Conservation (phyloP, 176 grass and related monocot species). For the Metroxylon sagu region DNA sequence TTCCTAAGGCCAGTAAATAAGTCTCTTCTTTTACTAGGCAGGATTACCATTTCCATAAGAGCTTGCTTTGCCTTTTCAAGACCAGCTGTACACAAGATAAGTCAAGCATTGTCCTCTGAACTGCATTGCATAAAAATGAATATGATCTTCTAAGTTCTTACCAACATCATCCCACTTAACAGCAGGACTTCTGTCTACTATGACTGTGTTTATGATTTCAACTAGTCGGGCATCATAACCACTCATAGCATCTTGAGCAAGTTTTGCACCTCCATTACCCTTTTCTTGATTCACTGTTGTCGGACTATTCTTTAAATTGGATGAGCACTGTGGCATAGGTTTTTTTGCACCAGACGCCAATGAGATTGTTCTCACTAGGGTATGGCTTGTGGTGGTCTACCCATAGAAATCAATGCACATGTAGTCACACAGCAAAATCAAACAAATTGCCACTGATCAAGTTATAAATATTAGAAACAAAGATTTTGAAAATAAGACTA, state of each 20-base stretch:
- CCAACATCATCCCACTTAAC: slow-evolving; percentile 95
- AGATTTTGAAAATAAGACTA: too few species aligned
- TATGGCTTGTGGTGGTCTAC: slow-evolving; percentile 28
- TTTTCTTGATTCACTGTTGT: slow-evolving; percentile 30
- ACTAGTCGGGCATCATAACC: slow-evolving; percentile 50
- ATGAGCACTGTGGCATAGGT: slow-evolving; percentile 19
- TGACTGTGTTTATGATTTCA: slow-evolving; percentile 92
- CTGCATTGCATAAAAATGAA: slow-evolving; percentile 2
- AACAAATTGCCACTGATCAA: neutral
- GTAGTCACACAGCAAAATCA: neutral
- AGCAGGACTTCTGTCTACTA: slow-evolving; percentile 87
- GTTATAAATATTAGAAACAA: too few species aligned
- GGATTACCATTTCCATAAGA: slow-evolving; percentile 98
- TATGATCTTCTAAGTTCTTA: slow-evolving; percentile 25
- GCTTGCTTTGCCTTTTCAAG: slow-evolving; percentile 95
- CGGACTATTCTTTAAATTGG: slow-evolving; percentile 39
- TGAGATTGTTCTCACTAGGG: slow-evolving; percentile 22
- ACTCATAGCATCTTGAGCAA: slow-evolving; percentile 37
- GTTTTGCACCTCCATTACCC: slow-evolving; percentile 18
- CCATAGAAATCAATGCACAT: neutral
- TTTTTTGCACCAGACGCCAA: slow-evolving; percentile 9
- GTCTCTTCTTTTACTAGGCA: slow-evolving; percentile 91
- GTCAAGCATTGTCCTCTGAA: slow-evolving; percentile 8
- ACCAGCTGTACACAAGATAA: slow-evolving; percentile 53
- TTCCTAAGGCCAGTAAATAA: slow-evolving; percentile 84